Evolutionary conservation across 2,329 filamentous ascomycete species (phyloP).

Genomic region (Podosphaera fusca): DNA sequence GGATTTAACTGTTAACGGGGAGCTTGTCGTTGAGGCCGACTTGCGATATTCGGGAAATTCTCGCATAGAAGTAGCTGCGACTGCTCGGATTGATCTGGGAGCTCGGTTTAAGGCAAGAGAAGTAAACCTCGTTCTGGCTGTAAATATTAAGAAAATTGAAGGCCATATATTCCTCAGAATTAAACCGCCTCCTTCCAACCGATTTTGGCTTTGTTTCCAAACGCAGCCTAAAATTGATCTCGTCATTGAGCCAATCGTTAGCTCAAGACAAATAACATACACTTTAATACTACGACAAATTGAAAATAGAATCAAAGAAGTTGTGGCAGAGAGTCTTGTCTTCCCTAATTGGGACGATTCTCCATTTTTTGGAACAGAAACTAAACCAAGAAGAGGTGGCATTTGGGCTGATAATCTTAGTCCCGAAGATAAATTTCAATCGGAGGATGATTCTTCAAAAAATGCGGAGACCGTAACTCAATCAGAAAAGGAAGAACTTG

Average conservation of each 20-base stretch:
- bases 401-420: conserved; percentile 37
- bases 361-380: conserved; percentile 64
- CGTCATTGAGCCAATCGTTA: conserved; percentile 87
- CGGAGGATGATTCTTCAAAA: conserved; percentile 20
- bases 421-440: conserved; percentile 13
- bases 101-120: conserved; percentile 72
- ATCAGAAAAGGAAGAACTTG: conserved; percentile 24
- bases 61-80: conserved; percentile 74
- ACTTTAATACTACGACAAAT: conserved; percentile 79
- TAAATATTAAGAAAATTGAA: conserved; percentile 62
- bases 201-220: conserved; percentile 89
- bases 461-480: conserved; percentile 18
- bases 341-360: conserved; percentile 90
- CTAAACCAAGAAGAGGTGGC: conserved; percentile 62
- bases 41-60: conserved; percentile 78
- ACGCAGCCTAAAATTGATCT: conserved; percentile 85
- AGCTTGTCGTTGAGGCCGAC: conserved; percentile 69
- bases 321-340: conserved; percentile 77
- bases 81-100: conserved; percentile 75
- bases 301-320: conserved; percentile 83
- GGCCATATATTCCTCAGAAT: conserved; percentile 69
- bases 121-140: conserved; percentile 70
- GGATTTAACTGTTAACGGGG: conserved; percentile 78
- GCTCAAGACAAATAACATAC: conserved; percentile 86
- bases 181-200: conserved; percentile 87